phyloP scores from a whole-genome alignment of 345 rosid genomes.

The Eutrema japonicum region DNA sequence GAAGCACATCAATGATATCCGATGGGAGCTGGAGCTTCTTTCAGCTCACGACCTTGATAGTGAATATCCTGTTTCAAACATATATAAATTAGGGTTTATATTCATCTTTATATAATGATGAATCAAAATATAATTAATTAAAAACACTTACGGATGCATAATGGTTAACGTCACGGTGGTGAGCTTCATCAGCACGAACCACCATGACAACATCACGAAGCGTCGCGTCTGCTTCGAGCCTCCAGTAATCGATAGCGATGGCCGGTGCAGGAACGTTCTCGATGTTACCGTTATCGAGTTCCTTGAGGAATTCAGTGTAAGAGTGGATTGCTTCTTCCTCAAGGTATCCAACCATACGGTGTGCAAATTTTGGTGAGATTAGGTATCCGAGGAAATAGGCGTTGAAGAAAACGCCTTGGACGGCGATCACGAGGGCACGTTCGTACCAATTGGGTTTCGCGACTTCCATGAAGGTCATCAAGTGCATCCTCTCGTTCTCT shows the following conservation, averaged over 20 bases:
- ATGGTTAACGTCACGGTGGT: slow-evolving; percentile 85
- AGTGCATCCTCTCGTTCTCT: slow-evolving; percentile 87
- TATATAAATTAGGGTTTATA: neutral
- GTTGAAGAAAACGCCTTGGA: slow-evolving; percentile 79
- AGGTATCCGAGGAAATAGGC: slow-evolving; percentile 73
- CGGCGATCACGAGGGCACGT: slow-evolving; percentile 64
- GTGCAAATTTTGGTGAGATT: slow-evolving; percentile 75
- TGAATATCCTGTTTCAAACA: slow-evolving; percentile 60
- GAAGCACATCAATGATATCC: slow-evolving; percentile 54
- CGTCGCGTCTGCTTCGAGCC: slow-evolving; percentile 55
- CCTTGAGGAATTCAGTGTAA: slow-evolving; percentile 78
- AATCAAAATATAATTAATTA: neutral
- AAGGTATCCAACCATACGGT: slow-evolving; percentile 78
- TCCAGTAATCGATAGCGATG: slow-evolving; percentile 81
- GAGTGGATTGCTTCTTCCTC: slow-evolving; percentile 90
- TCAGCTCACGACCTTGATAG: slow-evolving; percentile 66
- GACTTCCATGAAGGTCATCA: slow-evolving; percentile 92
- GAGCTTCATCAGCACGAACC: slow-evolving; percentile 81
- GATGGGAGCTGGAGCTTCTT: slow-evolving; percentile 69
- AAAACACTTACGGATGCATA: slow-evolving; percentile 63
- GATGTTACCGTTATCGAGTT: slow-evolving; percentile 70
- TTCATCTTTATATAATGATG: neutral
- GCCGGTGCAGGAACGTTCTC: slow-evolving; percentile 76
- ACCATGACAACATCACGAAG: slow-evolving; percentile 75
- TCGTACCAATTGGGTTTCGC: slow-evolving; percentile 71